Evolutionary conservation across 2,329 filamentous ascomycete genomes (phyloP).

Genomic region (Chaetomiaceae sp.): DNA sequence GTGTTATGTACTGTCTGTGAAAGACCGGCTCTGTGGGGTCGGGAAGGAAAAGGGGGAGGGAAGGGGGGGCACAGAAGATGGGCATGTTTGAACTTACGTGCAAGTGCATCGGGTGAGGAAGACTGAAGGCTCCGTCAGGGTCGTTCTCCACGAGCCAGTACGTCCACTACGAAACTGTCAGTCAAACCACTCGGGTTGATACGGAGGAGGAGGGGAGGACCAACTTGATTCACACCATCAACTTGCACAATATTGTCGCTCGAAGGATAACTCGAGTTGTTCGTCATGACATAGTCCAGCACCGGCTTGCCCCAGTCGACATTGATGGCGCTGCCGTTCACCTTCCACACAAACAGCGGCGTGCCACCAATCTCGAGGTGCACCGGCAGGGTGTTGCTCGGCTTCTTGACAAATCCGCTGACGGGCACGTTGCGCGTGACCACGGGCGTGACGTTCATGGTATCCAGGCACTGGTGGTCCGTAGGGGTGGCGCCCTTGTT

Average conservation of each 20-base stretch:
- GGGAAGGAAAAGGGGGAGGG: background rate
- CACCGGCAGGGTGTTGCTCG: slow-evolving; percentile 25
- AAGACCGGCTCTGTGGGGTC: background rate
- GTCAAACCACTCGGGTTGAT: no score
- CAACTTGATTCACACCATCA: slow-evolving; percentile 19
- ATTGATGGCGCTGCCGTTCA: slow-evolving; percentile 31
- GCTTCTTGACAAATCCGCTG: slow-evolving; percentile 20
- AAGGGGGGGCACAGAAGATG: background rate
- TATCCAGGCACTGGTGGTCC: slow-evolving; percentile 26
- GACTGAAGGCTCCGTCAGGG: slow-evolving; percentile 24
- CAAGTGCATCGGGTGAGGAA: slow-evolving; percentile 31
- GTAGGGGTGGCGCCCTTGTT: slow-evolving; percentile 19
- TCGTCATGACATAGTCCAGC: slow-evolving; percentile 31
- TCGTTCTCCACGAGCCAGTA: slow-evolving; percentile 37
- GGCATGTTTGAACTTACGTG: slow-evolving; percentile 22
- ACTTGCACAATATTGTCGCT: slow-evolving; percentile 28
- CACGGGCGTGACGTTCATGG: slow-evolving; percentile 28
- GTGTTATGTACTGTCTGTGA: no score
- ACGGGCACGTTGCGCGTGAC: slow-evolving; percentile 23
- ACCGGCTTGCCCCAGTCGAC: slow-evolving; percentile 37
- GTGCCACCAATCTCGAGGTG: slow-evolving; percentile 18
- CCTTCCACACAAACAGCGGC: slow-evolving; percentile 28
- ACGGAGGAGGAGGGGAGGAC: background rate
- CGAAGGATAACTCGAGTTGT: slow-evolving; percentile 29
- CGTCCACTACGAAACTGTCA: slow-evolving; percentile 23